These are phyloP conservation scores for Arthrobotrys sinensis DNA, from an alignment of 2,329 filamentous ascomycete genomes.

Conservation along the genomic window DNA sequence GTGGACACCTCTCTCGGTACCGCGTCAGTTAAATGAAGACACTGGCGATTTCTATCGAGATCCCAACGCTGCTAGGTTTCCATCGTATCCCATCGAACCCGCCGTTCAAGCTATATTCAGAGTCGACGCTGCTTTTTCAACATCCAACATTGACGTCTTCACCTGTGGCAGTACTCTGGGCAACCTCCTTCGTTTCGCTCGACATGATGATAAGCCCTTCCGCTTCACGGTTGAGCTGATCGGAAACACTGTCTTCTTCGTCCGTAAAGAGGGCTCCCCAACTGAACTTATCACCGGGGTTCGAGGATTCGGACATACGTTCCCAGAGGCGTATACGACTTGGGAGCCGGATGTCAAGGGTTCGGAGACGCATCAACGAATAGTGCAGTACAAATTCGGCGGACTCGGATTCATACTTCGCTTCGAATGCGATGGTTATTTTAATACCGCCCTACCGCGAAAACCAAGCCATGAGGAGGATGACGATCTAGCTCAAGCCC, in stretches of 20 bases:
- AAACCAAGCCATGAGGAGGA: conserved; percentile 28
- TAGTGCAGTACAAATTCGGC: conserved; percentile 46
- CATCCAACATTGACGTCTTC: conserved; percentile 71
- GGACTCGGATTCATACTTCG: conserved; percentile 42
- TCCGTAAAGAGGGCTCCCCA: conserved; percentile 75
- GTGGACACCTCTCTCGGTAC: conserved; percentile 69
- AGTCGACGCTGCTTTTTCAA: conserved; percentile 66
- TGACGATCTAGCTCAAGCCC: conserved; percentile 32
- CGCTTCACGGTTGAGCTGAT: conserved; percentile 75
- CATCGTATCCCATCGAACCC: conserved; percentile 72
- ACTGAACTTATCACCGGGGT: conserved; percentile 73
- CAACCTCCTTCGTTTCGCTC: conserved; percentile 74
- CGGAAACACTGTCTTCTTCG: conserved; percentile 75
- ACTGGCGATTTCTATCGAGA: conserved; percentile 72
- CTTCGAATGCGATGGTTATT: conserved; percentile 51
- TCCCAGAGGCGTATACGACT: conserved; percentile 77
- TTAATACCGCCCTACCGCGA: conserved; percentile 29
- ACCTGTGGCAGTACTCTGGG: conserved; percentile 76
- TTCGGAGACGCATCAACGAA: conserved; percentile 47
- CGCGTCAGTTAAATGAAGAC: conserved; percentile 69
- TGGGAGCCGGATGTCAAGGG: conserved; percentile 73
- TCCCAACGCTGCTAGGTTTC: conserved; percentile 71
- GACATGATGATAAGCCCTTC: conserved; percentile 70
- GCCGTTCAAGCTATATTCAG: conserved; percentile 69
- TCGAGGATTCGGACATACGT: conserved; percentile 76